phyloP scores from a whole-genome alignment of 2,329 filamentous ascomycete genomes.

The Penicillium oxalicum region DNA sequence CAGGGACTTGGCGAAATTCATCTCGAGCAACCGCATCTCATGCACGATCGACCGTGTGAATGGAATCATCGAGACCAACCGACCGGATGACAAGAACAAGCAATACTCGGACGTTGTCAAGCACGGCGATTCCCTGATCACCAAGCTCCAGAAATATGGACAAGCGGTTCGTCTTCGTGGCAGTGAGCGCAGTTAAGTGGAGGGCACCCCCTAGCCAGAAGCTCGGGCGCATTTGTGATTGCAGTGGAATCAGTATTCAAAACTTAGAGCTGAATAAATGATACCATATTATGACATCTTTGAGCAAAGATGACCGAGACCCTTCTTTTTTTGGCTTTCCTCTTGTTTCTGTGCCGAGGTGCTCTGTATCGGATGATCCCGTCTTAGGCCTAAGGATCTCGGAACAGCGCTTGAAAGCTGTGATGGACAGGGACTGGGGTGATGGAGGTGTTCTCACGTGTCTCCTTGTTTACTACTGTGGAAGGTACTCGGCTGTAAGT shows the following conservation, averaged over 20 bases:
- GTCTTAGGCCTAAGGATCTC: too few relatives aligned
- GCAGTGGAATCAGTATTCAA: not conserved
- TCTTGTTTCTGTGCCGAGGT: too few relatives aligned
- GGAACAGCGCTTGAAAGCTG: too few relatives aligned
- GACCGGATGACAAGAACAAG: conserved; percentile 98
- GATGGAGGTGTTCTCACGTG: too few relatives aligned
- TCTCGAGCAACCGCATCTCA: conserved; percentile 85
- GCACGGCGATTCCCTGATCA: conserved; percentile 95
- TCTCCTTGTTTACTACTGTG: too few relatives aligned
- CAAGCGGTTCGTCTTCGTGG: conserved; percentile 91
- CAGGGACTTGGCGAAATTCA: conserved; percentile 93
- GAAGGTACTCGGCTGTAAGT: too few relatives aligned
- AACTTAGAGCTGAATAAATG: conserved; percentile 2
- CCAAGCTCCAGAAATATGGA: conserved; percentile 98
- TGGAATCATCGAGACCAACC: conserved; percentile 95
- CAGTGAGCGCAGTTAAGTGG: conserved; percentile 72
- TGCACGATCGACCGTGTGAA: conserved; percentile 97
- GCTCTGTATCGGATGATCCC: too few relatives aligned
- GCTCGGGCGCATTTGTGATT: not conserved
- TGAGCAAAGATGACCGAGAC: too few relatives aligned
- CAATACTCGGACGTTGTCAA: conserved; percentile 98
- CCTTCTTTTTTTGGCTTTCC: too few relatives aligned
- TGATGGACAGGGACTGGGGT: too few relatives aligned
- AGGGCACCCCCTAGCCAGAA: not conserved
- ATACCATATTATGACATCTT: too few relatives aligned